Base-by-base conservation (phyloP, 352 stramenopile genomes). In the Globisporangium takayamanum region DNA sequence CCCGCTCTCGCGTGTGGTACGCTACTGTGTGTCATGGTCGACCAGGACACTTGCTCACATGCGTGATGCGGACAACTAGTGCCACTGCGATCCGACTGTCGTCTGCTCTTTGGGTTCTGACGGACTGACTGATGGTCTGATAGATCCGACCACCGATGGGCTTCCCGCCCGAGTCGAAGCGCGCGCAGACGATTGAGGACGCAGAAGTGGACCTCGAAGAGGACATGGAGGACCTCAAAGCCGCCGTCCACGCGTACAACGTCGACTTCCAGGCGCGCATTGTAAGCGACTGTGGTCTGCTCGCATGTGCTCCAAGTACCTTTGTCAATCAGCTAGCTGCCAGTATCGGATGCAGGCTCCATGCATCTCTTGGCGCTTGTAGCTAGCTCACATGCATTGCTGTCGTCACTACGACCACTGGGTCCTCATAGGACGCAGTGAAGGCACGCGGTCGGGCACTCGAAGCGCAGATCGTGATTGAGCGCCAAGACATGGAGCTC, bases 191-290 rank as follows among this genome's bases (percentile, higher is more conserved):
- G 16, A 91, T 92, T 36, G 83, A 89, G 48, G 68, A 81, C 59
- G 83, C 74, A 0, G 84, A 96, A 52, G 71, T 80, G 47, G 72
- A 91, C 16, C 67, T 95, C 8, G 81, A 88, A 45, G 56, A 84
- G 15, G 80, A 94, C 60, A 92, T 96, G 78, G 70, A 88, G 44
- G 81, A 89, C 63, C 73, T 96, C 53, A 76, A 96, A 69, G 67
- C 68, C 5, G 78, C 80, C 1, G 87, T 91, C 36, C 78, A 89
- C 61, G 72, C 76, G 20, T 88, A 90, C 68, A 96, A 96, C 58
- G 62, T 90, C 33, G 82, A 94, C 55, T 89, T 96, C 53, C 76
- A 95, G 53, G 67, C 69, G 14, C 83, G 87, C 12, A 81, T 96
- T 33, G 79, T 91, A 74, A 25, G 78, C 50, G n/a, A 11, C 4